Conservation (phyloP, 2,329 filamentous ascomycete genomes). For the Venturia asperata region DNA sequence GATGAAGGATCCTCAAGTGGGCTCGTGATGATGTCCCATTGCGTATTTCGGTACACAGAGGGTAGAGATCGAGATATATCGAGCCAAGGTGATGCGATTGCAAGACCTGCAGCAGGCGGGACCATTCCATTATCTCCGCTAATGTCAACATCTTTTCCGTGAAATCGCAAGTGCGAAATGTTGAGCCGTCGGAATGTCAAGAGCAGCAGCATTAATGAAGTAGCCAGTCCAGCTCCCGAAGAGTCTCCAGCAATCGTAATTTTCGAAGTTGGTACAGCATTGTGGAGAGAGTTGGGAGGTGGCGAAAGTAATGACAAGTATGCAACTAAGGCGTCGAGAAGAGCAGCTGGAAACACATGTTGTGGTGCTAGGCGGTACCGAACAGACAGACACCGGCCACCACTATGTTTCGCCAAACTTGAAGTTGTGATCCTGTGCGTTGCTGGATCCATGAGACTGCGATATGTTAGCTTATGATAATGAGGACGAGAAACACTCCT, state of each 20-base stretch:
- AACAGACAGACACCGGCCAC: slow-evolving; percentile 63
- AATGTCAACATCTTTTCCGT: slow-evolving; percentile 33
- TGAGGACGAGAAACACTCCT: neutral
- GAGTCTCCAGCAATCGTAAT: slow-evolving; percentile 69
- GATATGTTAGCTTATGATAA: neutral
- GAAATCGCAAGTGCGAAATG: slow-evolving; percentile 51
- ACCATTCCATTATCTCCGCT: slow-evolving; percentile 45
- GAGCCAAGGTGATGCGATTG: slow-evolving; percentile 61
- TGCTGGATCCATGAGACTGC: slow-evolving; percentile 56
- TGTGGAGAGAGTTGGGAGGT: slow-evolving; percentile 60
- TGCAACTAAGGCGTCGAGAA: slow-evolving; percentile 64
- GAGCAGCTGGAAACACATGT: slow-evolving; percentile 63
- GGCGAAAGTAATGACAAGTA: slow-evolving; percentile 70
- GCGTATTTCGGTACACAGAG: slow-evolving; percentile 44
- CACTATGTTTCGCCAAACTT: slow-evolving; percentile 57
- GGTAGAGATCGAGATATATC: slow-evolving; percentile 62
- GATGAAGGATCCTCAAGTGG: slow-evolving; percentile 18
- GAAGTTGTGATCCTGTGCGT: slow-evolving; percentile 55
- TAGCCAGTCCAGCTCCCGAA: slow-evolving; percentile 61
- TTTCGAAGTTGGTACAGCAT: slow-evolving; percentile 55
- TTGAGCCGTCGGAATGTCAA: slow-evolving; percentile 29
- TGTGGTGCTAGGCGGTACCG: slow-evolving; percentile 70
- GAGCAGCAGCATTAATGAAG: slow-evolving; percentile 56
- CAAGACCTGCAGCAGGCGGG: slow-evolving; percentile 59
- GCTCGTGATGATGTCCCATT: slow-evolving; percentile 57